Conservation (phyloP, 2,329 filamentous ascomycete genomes). For the Rhytidhysteron rufulum region DNA sequence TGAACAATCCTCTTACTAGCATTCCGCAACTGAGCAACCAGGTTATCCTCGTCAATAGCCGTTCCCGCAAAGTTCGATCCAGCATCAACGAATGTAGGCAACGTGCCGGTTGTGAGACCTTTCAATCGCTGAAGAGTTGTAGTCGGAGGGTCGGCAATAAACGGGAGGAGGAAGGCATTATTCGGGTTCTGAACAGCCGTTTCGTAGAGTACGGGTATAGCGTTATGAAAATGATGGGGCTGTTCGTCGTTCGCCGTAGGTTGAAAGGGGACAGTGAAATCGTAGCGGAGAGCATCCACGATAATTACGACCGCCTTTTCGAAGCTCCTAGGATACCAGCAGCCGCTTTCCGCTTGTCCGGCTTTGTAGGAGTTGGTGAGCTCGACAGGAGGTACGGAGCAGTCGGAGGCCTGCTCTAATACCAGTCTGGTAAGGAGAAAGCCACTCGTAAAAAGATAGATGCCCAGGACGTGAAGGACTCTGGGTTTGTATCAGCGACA, state of each 20-base stretch:
- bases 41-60: conserved; percentile 88
- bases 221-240: conserved; percentile 74
- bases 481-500: conserved; percentile 34
- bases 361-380: conserved; percentile 29
- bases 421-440: conserved; percentile 88
- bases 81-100: conserved; percentile 90
- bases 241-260: conserved; percentile 46
- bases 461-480: conserved; percentile 70
- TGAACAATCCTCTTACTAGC: conserved; percentile 79
- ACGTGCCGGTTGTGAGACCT: conserved; percentile 87
- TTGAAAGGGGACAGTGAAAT: conserved; percentile 83
- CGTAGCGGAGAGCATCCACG: conserved; percentile 91
- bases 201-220: conserved; percentile 82
- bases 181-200: conserved; percentile 69
- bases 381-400: conserved; percentile 69
- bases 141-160: conserved; percentile 95
- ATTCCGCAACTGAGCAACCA: conserved; percentile 61
- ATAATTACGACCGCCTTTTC: conserved; percentile 86
- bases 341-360: conserved; percentile 59
- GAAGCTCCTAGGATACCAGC: conserved; percentile 95
- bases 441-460: conserved; percentile 90
- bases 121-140: conserved; percentile 90
- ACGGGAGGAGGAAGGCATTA: conserved; percentile 86
- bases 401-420: conserved; percentile 72
- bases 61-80: conserved; percentile 95